Conservation (phyloP, 371 early-diverging fungal genomes). For the Rhizopus delemar region DNA sequence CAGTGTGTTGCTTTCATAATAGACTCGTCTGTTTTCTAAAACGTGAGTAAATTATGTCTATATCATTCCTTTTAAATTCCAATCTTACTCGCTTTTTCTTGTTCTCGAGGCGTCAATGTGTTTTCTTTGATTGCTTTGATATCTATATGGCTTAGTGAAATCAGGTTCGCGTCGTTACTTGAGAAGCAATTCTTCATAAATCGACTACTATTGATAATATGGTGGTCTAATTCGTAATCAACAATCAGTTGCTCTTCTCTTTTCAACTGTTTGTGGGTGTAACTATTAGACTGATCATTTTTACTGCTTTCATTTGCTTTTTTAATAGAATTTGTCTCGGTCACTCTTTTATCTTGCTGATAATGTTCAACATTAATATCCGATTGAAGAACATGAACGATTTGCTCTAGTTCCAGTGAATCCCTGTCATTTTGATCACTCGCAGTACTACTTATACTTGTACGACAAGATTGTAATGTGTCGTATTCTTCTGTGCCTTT, state of each 20-base stretch:
- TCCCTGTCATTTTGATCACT: neutral
- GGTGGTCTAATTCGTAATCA: conserved; percentile 5
- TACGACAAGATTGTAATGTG: neutral
- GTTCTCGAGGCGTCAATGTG: conserved; percentile 51
- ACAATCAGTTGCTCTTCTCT: conserved; percentile 3
- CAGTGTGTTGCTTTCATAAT: conserved; percentile 29
- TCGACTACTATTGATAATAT: neutral
- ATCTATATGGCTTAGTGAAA: conserved; percentile 12
- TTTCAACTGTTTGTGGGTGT: neutral
- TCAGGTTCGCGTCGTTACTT: conserved; percentile 11
- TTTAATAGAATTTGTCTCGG: neutral
- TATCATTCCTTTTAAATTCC: neutral
- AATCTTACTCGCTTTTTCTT: conserved; percentile 47
- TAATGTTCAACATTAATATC: neutral
- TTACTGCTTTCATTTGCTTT: too few species aligned
- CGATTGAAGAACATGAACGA: neutral
- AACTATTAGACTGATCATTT: neutral
- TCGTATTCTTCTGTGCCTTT: neutral
- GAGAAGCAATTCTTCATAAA: neutral
- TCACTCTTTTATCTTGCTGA: neutral
- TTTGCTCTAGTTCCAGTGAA: neutral
- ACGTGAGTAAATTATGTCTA: neutral
- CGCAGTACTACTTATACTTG: neutral
- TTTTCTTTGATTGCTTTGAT: conserved; percentile 31
- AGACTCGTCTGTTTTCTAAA: conserved; percentile 25